A percentile compares a stretch with the other conserved stretches of the same genome.
Conservation (phyloP, 2,329 filamentous ascomycete species). For the Fusarium albidum region DNA sequence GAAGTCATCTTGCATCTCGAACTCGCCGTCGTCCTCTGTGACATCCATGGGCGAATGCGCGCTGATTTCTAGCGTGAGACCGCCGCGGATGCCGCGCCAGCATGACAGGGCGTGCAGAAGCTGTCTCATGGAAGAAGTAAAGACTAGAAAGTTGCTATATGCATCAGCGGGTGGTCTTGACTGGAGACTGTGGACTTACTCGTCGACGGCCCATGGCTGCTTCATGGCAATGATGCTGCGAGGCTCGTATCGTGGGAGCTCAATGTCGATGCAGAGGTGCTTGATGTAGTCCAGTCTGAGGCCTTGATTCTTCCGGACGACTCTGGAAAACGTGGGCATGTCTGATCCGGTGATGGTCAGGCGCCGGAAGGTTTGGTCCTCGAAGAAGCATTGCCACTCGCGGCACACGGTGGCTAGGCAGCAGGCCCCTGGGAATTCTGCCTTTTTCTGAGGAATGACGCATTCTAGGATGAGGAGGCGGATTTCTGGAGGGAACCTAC, state of each 20-base stretch:
- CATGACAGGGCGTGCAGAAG: slow-evolving; percentile 7
- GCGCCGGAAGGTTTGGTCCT: slow-evolving; percentile 10
- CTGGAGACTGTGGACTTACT: too few relatives aligned
- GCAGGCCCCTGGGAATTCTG: too few relatives aligned
- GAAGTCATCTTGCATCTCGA: slow-evolving; percentile 3
- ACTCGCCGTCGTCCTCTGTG: neutral
- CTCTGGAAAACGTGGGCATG: neutral
- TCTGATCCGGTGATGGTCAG: neutral
- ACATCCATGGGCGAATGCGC: slow-evolving; percentile 21
- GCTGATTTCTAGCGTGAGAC: slow-evolving; percentile 10
- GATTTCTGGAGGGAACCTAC: too few relatives aligned
- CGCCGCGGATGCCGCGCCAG: neutral
- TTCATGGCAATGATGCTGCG: too few relatives aligned
- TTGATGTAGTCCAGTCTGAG: slow-evolving; percentile 9
- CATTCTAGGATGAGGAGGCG: too few relatives aligned
- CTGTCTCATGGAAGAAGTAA: neutral
- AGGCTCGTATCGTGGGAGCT: slow-evolving; percentile 4
- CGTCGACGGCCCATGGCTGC: too few relatives aligned
- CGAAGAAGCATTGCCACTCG: slow-evolving; percentile 12
- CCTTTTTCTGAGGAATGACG: too few relatives aligned
- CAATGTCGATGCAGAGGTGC: slow-evolving; percentile 3
- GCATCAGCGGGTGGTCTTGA: too few relatives aligned
- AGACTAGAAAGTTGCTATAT: slow-evolving; percentile 13
- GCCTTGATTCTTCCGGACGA: neutral
- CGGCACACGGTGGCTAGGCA: slow-evolving; percentile 5